These are phyloP conservation scores for Pholiota conissans DNA, from an alignment of 768 basidiomycete genomes.

Conservation along the genomic window DNA sequence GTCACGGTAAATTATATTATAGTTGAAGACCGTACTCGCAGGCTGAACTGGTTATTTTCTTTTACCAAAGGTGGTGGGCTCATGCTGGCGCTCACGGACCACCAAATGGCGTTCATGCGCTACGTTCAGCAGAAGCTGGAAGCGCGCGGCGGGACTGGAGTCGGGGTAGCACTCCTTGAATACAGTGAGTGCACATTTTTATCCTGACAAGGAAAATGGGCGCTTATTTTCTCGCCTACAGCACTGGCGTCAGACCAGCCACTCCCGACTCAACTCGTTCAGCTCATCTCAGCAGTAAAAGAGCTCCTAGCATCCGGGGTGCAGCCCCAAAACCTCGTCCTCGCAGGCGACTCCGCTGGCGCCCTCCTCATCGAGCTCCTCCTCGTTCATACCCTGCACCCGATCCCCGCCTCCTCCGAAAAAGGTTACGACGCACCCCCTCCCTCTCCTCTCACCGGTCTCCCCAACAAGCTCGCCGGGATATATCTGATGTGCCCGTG, in stretches of 20 bases:
- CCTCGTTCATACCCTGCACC: slow-evolving; percentile 38
- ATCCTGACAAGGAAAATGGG: background rate
- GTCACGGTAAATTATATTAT: slow-evolving; percentile 12
- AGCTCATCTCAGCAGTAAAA: slow-evolving; percentile 28
- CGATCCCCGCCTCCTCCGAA: slow-evolving; percentile 25
- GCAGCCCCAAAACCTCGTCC: slow-evolving; percentile 28
- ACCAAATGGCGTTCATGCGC: slow-evolving; percentile 17
- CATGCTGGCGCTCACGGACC: slow-evolving; percentile 11
- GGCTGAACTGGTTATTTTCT: too few species aligned
- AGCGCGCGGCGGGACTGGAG: slow-evolving; percentile 8
- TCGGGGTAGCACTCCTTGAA: slow-evolving; percentile 18
- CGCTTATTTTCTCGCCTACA: slow-evolving; percentile 14
- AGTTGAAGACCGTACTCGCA: too few species aligned
- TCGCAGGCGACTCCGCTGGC: slow-evolving; percentile 42
- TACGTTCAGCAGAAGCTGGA: slow-evolving; percentile 17
- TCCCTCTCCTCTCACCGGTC: too few species aligned
- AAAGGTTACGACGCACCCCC: slow-evolving; percentile 20
- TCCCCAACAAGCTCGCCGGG: slow-evolving; percentile 31
- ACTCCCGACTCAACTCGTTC: slow-evolving; percentile 35
- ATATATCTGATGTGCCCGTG: slow-evolving; percentile 42
- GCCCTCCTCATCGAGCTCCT: slow-evolving; percentile 35
- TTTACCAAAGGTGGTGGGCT: slow-evolving; percentile 16
- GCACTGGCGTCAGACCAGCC: slow-evolving; percentile 28
- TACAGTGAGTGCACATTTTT: slow-evolving; percentile 9
- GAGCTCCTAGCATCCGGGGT: slow-evolving; percentile 32